Base-by-base conservation (phyloP, 129 eudicot genomes). In the Flaveria sonorensis region DNA sequence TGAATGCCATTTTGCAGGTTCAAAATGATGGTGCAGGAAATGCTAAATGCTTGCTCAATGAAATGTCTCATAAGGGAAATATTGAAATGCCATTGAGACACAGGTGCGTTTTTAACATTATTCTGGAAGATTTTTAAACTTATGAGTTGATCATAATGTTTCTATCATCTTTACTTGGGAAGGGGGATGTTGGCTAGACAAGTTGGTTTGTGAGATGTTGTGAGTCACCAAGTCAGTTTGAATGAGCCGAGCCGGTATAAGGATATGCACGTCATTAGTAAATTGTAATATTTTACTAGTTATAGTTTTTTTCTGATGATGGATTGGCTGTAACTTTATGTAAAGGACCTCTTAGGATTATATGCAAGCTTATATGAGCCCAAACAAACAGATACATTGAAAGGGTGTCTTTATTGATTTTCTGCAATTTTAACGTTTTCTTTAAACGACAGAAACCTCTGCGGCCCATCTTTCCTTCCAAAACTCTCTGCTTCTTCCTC, bases 1-100 rank as follows among this genome's bases (percentile, higher is more conserved):
- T 48, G 0, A 65, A 46, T 64, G 28, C 46, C 60, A 32, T 43
- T 26, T 55, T 74, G 48, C 86, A 82, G 89, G 76, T 82, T 79
- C 75, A 75, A 68, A 20, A 66, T 53, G 64, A 79, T 48, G 71
- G 23, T 71, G 71, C 66, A 59, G 71, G 84, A 59, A 75, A 59
- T 65, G 43, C 14, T 55, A 82, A 82, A 75, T 82, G 89, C 76
- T 80, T 85, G 52, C 84, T 85, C 19, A 78, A 85, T 75, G 86
- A 79, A 59, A 85, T 72, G 57, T 72, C 75, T 64, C 57, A 59
- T 32, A 23, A 71, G 71, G 73, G 76, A 57, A 79, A 79, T 60
- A 77, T 76, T 79, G 86, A 79, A 75, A 76, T 55, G 77, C 59
- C 77, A 79, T 75, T 72, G 48, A 79, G 69, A 79, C 68, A 85